phyloP scores from a whole-genome alignment of 2,329 filamentous ascomycete species.

The Cyphellophora attinorum region DNA sequence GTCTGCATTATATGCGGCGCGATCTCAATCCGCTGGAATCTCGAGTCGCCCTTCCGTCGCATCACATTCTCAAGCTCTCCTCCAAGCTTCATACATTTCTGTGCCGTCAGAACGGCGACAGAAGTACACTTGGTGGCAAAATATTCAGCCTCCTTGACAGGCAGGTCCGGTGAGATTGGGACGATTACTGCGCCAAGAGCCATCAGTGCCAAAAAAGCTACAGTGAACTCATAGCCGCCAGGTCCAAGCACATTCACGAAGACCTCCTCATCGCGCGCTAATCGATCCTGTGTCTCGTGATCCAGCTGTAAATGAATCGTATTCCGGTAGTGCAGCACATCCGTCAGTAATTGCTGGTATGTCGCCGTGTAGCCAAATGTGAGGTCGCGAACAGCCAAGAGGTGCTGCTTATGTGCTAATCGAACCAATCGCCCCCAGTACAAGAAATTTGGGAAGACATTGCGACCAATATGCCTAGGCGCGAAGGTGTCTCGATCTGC shows the following conservation, averaged over 20 bases:
- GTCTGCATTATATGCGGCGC: slow-evolving; percentile 15
- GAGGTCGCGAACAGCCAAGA: slow-evolving; percentile 19
- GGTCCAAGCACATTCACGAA: slow-evolving; percentile 34
- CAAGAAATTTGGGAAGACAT: slow-evolving; percentile 21
- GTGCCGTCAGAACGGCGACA: slow-evolving; percentile 6
- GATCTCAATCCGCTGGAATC: slow-evolving; percentile 14
- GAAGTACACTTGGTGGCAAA: slow-evolving; percentile 15
- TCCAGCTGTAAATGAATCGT: slow-evolving; percentile 22
- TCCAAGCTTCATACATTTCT: slow-evolving; percentile 4
- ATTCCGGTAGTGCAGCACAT: slow-evolving; percentile 34
- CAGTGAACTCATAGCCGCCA: slow-evolving; percentile 38
- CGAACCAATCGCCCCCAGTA: slow-evolving; percentile 22
- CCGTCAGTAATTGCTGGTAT: slow-evolving; percentile 34
- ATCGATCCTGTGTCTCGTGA: slow-evolving; percentile 23
- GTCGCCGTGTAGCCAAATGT: slow-evolving; percentile 22
- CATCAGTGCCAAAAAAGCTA: slow-evolving; percentile 38
- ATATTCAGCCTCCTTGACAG: slow-evolving; percentile 21
- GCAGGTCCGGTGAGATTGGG: slow-evolving; percentile 25
- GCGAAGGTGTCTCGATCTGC: slow-evolving; percentile 12
- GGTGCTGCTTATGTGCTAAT: slow-evolving; percentile 17
- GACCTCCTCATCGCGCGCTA: slow-evolving; percentile 24
- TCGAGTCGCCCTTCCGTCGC: slow-evolving; percentile 6
- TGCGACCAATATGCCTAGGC: slow-evolving; percentile 20
- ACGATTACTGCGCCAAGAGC: slow-evolving; percentile 38
- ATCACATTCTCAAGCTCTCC: slow-evolving; percentile 5